A percentile compares a stretch with the other conserved stretches of the same genome.
Conservation (phyloP, 2,329 filamentous ascomycete genomes). For the Colletotrichum higginsianum region DNA sequence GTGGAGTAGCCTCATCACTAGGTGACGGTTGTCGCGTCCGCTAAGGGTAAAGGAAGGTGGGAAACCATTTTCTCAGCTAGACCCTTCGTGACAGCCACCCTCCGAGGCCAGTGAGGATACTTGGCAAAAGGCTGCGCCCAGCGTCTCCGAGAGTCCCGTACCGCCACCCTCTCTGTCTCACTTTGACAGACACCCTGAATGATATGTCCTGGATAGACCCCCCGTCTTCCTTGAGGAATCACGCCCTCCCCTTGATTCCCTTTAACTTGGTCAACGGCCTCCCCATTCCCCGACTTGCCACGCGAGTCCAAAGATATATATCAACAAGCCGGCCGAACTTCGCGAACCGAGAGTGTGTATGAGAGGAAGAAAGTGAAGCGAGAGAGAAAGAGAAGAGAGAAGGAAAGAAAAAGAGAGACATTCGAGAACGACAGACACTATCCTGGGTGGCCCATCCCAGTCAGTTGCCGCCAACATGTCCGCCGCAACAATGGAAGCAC, state of each 20-base stretch:
- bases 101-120: conserved; percentile 19
- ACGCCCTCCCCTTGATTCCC: conserved; percentile 7
- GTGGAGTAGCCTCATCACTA: conserved; percentile 21
- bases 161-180: conserved; percentile 38
- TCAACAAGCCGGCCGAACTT: conserved; percentile 17
- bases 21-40: conserved; percentile 12
- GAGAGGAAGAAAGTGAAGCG: too few relatives aligned
- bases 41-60: conserved; percentile 8
- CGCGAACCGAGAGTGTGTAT: conserved; percentile 2
- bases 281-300: conserved; percentile 18
- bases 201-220: conserved; percentile 35
- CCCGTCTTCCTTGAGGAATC: conserved; percentile 18
- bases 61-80: conserved; percentile 15
- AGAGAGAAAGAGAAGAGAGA: too few relatives aligned
- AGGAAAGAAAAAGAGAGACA: conserved; percentile 18
- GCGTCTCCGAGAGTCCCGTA: conserved; percentile 23
- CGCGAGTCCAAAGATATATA: conserved; percentile 36
- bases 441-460: conserved; percentile 22
- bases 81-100: conserved; percentile 8
- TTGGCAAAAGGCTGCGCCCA: conserved; percentile 27
- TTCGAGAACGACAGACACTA: conserved; percentile 26
- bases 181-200: conserved; percentile 30
- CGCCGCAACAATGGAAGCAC: conserved; percentile 43
- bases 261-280: conserved; percentile 26
- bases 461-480: conserved; percentile 31